Conservation (phyloP, 192 early-diverging fungal species). For the Coemansia sp. region DNA sequence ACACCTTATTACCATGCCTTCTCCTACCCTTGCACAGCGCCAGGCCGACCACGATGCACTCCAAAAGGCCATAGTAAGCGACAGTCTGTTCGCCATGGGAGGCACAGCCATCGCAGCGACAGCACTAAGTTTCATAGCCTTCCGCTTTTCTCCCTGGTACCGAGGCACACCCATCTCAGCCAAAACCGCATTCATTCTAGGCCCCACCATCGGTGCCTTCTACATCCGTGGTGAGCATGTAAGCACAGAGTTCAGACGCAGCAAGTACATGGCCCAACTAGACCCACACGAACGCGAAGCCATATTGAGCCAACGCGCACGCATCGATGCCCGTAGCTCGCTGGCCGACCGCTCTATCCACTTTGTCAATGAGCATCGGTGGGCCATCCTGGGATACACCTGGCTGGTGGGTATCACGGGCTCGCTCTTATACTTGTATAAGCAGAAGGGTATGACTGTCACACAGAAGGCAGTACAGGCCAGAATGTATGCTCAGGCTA, state of each 20-base stretch:
- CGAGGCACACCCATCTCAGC: slow-evolving; percentile 49
- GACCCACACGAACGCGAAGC: slow-evolving; percentile 35
- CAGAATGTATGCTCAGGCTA: slow-evolving; percentile 72
- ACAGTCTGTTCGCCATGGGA: slow-evolving; percentile 47
- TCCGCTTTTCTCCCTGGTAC: slow-evolving; percentile 37
- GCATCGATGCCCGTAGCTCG: slow-evolving; percentile 13
- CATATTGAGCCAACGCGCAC: slow-evolving; percentile 7
- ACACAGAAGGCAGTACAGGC: slow-evolving; percentile 73
- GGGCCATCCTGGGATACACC: slow-evolving; percentile 57
- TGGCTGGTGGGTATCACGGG: slow-evolving; percentile 54
- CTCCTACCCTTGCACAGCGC: slow-evolving; percentile 18
- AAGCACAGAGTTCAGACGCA: slow-evolving; percentile 40
- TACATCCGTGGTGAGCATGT: slow-evolving; percentile 56
- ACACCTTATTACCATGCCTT: slow-evolving; percentile 19
- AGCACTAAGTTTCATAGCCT: slow-evolving; percentile 33
- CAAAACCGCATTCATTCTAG: slow-evolving; percentile 53
- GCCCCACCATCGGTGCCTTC: slow-evolving; percentile 47
- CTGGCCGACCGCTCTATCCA: slow-evolving; percentile 19
- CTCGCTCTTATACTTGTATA: slow-evolving; percentile 38
- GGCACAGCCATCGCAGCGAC: slow-evolving; percentile 30
- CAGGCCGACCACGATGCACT: slow-evolving; percentile 35
- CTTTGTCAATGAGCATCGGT: slow-evolving; percentile 49
- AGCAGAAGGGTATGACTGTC: slow-evolving; percentile 58
- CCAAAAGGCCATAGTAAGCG: slow-evolving; percentile 30
- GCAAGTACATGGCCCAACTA: slow-evolving; percentile 29